These are phyloP conservation scores for Logfia minima DNA, from an alignment of 129 eudicot species.

Conservation along the genomic window DNA sequence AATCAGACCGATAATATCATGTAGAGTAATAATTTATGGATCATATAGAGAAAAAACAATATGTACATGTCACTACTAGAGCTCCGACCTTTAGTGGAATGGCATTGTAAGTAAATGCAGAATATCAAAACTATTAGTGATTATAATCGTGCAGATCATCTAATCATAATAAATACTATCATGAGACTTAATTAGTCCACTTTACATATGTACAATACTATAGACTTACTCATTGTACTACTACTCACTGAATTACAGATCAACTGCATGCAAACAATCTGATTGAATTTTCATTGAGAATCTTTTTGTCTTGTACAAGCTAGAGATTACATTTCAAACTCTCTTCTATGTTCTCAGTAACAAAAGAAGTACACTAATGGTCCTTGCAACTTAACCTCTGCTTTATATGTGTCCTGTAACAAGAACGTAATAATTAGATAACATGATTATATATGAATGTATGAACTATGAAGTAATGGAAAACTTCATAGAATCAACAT, in stretches of 20 bases:
- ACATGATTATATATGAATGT: constrained; percentile 7
- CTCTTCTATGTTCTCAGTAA: not conserved
- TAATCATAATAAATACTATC: constrained; percentile 13
- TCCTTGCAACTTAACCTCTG: not conserved
- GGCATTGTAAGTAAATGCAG: constrained; percentile 17
- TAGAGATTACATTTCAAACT: constrained; percentile 2
- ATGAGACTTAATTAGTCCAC: constrained; percentile 10
- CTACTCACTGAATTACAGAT: constrained; percentile 25
- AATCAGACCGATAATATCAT: not conserved
- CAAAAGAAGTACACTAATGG: not conserved
- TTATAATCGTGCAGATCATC: not conserved
- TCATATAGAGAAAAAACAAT: too few species aligned
- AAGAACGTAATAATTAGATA: not conserved
- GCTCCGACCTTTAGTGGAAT: not conserved
- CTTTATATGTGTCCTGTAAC: not conserved
- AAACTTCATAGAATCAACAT: constrained; percentile 12
- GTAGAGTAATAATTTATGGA: not conserved
- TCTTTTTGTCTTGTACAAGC: not conserved
- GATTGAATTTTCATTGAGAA: constrained; percentile 7
- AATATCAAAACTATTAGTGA: constrained; percentile 18
- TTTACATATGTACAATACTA: not conserved
- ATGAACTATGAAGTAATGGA: constrained; percentile 1
- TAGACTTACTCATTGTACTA: constrained; percentile 7
- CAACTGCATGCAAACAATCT: constrained; percentile 15
- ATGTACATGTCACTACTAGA: too few species aligned